Evolutionary conservation across 352 stramenopile species (phyloP), one percentile per base, ranked within the genome.

Genomic region (Stephanocyclus meneghinianus): DNA sequence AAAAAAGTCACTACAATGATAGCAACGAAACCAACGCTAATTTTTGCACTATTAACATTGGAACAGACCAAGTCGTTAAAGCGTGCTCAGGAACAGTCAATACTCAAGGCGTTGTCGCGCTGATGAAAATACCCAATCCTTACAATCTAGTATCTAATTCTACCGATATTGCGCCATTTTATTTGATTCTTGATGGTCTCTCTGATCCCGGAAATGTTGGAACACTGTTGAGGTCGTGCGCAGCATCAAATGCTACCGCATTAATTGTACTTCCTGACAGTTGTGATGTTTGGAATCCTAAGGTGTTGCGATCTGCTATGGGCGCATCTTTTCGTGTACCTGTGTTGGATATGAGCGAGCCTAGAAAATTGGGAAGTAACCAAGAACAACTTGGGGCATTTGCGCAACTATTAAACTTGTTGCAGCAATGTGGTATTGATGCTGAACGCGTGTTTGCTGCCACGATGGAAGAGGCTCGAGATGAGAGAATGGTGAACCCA

Each of bases 161-260:
- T 66, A n/a, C 45, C 45, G 35, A 74, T 61, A 21, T 13, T 21
- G 69, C 67, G 2, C 77, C 78, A 7, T 76, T 94, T 40, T 90
- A 90, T 74, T 63, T 94, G 10, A 81, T 92, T 60, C 66, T 92
- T 21, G 89, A 94, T 84, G 89, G 84, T 51, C 75, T 94, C n/a
- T 84, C 74, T 8, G 90, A 94, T 74, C 90, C 90, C 35, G 90
- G 90, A 13, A 94, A 94, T 84, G 68, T 92, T n/a, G 90, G 90
- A 9, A 93, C 87, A 26, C 71, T 94, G 10, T 68, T 93, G 32
- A 71, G 90, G 65, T 83, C 84, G 29, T 81, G 74, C 40, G 74
- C 84, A 9, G 90, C 90, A 29, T 80, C 83, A 8, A 72, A 86
- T 67, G 80, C 87, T 29, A 68, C 82, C 13, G 85, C 72, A 30